Conservation (phyloP, 2,329 filamentous ascomycete genomes). For the Pseudomassariella vexata region DNA sequence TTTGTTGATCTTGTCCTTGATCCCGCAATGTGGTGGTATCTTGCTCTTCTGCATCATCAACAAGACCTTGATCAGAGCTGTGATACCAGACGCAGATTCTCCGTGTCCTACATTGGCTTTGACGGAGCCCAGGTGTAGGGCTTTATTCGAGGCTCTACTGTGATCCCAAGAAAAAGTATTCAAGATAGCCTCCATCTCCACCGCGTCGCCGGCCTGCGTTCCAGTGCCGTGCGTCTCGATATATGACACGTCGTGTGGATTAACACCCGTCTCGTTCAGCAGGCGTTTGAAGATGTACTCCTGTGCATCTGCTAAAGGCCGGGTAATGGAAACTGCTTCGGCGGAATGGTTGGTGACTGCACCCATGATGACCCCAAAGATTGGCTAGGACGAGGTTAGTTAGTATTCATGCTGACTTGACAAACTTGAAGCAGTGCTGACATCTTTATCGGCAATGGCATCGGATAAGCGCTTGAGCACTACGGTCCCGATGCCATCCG, state of each 20-base stretch:
- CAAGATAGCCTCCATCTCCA: slow-evolving; percentile 70
- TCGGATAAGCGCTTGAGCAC: slow-evolving; percentile 45
- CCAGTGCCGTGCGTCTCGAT: slow-evolving; percentile 83
- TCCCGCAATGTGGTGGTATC: slow-evolving; percentile 45
- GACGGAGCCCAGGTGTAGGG: slow-evolving; percentile 51
- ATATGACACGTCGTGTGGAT: slow-evolving; percentile 68
- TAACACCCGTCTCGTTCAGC: slow-evolving; percentile 61
- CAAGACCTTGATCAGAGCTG: slow-evolving; percentile 45
- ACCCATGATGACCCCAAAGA: too few species aligned
- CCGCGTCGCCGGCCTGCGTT: slow-evolving; percentile 72
- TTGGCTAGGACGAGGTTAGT: too few species aligned
- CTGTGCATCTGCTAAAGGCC: slow-evolving; percentile 71
- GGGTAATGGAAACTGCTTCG: slow-evolving; percentile 70
- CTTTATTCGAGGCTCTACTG: slow-evolving; percentile 36
- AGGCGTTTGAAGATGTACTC: slow-evolving; percentile 61
- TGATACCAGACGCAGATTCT: slow-evolving; percentile 50
- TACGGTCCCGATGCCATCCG: slow-evolving; percentile 41
- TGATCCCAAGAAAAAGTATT: too few species aligned
- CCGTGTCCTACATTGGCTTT: slow-evolving; percentile 57
- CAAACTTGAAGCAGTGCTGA: too few species aligned
- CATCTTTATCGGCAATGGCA: slow-evolving; percentile 34
- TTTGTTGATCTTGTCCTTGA: slow-evolving; percentile 33
- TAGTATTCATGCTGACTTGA: too few species aligned
- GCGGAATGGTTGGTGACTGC: slow-evolving; percentile 80
- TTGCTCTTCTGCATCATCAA: slow-evolving; percentile 40